Base-by-base conservation (phyloP, 106 monocot genomes). In the Dioscorea alata region DNA sequence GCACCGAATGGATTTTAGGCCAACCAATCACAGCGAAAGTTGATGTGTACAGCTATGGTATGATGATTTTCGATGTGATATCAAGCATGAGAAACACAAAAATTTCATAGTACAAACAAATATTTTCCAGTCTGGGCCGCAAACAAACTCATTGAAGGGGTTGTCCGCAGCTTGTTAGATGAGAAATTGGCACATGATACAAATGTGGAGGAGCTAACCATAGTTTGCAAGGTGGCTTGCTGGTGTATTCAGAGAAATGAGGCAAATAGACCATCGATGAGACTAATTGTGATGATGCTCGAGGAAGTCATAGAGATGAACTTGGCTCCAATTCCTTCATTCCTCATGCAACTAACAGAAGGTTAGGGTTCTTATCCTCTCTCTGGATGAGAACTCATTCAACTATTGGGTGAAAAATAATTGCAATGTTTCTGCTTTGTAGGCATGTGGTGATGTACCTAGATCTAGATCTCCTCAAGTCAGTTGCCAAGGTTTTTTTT, bases 1-100 rank as follows among this genome's bases (percentile, higher is more conserved):
- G 87, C 87, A 13, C 87, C 87, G 87, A 87, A 53, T 87, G 87
- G 87, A 77, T 87, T 35, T 73, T 77, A 3, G 87, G 87, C 21
- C 22, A 72, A 16, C 77, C 87, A 0, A 80, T 87, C 28, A 83
- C 80, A 1, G 25, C 78, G 0, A 87, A 87, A 48, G 80, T 73
- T 8, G 87, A 87, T 57, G 83, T 84, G 20, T 87, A 82, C 34
- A 84, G 80, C 80, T 87, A 65, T 20, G 87, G 87, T 4, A 77
- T 84, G 83, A 84, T 84, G 83, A 59, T 84, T 24, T 81, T 87
- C 18, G 87, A 87, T 50, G 6, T 84, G 62, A 59, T 87, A 49
- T 80, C 87, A 5, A 83, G 87, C 1, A 70, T 51, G 58, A 74
- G 87, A 61, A 84, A 84, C 72, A 57, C 20, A 51, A 34, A 34